A percentile compares a stretch with the other conserved stretches of the same genome.
phyloP scores from a whole-genome alignment of 768 basidiomycete genomes.

The Goffeauzyma gilvescens region DNA sequence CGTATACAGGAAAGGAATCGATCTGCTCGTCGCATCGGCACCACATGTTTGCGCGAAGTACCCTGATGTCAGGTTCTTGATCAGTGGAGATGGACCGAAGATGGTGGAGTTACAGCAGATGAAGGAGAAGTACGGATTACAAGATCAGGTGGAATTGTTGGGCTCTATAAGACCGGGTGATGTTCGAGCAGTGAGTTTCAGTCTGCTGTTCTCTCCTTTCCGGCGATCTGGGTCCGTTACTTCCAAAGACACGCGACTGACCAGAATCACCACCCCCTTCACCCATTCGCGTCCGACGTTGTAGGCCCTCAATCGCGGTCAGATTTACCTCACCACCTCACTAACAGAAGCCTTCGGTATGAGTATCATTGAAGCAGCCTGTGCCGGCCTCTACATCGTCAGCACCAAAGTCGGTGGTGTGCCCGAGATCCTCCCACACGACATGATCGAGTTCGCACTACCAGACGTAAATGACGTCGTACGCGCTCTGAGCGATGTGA shows the following conservation, averaged over 20 bases:
- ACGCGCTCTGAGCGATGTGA: conserved; percentile 60
- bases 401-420: conserved; percentile 87
- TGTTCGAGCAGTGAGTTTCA: conserved; percentile 54
- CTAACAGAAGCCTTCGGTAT: conserved; percentile 94
- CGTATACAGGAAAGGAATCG: conserved; percentile 89
- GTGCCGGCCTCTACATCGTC: conserved; percentile 81
- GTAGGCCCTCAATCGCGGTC: conserved; percentile 65
- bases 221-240: not conserved
- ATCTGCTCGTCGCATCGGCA: conserved; percentile 77
- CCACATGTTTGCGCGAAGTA: conserved; percentile 72
- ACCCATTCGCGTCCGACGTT: not conserved
- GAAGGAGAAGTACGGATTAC: conserved; percentile 71
- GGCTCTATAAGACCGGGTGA: conserved; percentile 63
- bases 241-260: not conserved
- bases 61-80: conserved; percentile 69
- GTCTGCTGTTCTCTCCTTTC: not conserved
- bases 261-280: not conserved
- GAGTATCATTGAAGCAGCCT: conserved; percentile 91
- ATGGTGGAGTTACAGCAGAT: conserved; percentile 86
- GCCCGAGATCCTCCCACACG: conserved; percentile 77
- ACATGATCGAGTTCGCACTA: conserved; percentile 87
- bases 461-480: conserved; percentile 86
- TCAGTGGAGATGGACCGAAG: conserved; percentile 90
- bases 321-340: conserved; percentile 87
- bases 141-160: conserved; percentile 77